Evolutionary conservation across 1,139 yeast species (phyloP), one percentile per base, ranked within the genome.

Genomic region (Taphrina communis): DNA sequence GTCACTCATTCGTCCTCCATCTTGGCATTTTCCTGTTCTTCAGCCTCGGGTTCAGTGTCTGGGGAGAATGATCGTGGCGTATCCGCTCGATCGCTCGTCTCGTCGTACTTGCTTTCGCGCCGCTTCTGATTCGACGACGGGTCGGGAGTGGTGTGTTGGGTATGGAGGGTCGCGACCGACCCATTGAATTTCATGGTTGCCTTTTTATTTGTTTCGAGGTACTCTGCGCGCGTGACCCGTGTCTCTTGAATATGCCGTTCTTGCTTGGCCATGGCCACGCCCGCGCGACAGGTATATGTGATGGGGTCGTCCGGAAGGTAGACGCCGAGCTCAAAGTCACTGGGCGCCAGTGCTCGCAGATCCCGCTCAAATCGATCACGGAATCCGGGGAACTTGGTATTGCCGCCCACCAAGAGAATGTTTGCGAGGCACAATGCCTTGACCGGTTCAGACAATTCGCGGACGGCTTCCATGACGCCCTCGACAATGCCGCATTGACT

Each of bases 341-440:
- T 44, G 17, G 69, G 69, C 4, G 69, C 62, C 6, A 61, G 52
- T 3, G 69, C 44, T 14, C 69, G 63, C 39, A 69, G 35, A 5
- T 69, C 71, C 14, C 51, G 39, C 42, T 59, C 63, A 21, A 69
- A 38, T 39, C 99, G 80, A 9, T 83, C 80, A 44, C 82, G 82
- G 73, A 90, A 88, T 66, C 93, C 91, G 0, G 87, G 85, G 12
- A 94, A 76, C 66, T 87, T 85, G 61, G 92, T 82, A 21, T 88
- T 87, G 0, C 99, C 99, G 0, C 99, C 99, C 0, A 87, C 86
- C 9, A 92, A 81, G 39, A 86, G 85, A 17, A 95, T 86, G 77
- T 94, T 94, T 5, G 94, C 88, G 75, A 88, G 86, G 68, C 95
- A 80, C 70, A 95, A 79, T 0, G 97, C 96, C 69, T 91, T 83